These are phyloP conservation scores for Acanthamoeba sp. DNA, from an alignment of 208 protist species.

Conservation along the genomic window DNA sequence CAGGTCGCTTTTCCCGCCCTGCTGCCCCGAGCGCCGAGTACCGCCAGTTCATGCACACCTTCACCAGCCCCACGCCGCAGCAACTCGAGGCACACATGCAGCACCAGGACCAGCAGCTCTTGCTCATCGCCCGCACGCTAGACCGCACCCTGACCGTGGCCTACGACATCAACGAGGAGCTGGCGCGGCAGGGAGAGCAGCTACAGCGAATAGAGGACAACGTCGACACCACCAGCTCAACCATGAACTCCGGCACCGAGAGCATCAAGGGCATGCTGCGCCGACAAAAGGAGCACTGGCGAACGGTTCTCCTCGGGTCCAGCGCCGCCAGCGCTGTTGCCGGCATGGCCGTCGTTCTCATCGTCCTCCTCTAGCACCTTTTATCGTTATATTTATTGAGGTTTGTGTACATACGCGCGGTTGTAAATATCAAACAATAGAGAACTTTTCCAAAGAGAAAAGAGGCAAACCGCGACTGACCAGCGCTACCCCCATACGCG, in stretches of 20 bases:
- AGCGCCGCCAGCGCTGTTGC: not conserved
- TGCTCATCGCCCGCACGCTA: not conserved
- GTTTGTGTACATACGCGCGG: no score
- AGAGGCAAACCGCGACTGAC: no score
- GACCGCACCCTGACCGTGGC: not conserved
- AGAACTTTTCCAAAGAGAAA: no score
- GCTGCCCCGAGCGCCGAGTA: not conserved
- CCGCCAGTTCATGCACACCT: not conserved
- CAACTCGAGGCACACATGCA: not conserved
- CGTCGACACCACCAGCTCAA: not conserved
- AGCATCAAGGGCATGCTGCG: not conserved
- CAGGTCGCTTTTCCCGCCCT: not conserved
- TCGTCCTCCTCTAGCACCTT: conserved; percentile 11
- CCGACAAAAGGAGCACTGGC: conserved; percentile 25
- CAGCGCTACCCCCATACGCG: no score
- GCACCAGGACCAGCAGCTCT: conserved; percentile 13
- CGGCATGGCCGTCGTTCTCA: not conserved
- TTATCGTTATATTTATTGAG: no score
- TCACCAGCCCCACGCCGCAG: not conserved
- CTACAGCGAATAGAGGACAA: conserved; percentile 4
- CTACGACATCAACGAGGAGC: conserved; percentile 15
- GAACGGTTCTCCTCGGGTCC: not conserved
- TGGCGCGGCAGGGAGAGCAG: not conserved
- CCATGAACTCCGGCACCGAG: conserved; percentile 7
- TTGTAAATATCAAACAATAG: no score